Evolutionary conservation across 2,329 filamentous ascomycete species (phyloP), one percentile per base, ranked within the genome.

Genomic region (Iodosphaeria phyllophila): DNA sequence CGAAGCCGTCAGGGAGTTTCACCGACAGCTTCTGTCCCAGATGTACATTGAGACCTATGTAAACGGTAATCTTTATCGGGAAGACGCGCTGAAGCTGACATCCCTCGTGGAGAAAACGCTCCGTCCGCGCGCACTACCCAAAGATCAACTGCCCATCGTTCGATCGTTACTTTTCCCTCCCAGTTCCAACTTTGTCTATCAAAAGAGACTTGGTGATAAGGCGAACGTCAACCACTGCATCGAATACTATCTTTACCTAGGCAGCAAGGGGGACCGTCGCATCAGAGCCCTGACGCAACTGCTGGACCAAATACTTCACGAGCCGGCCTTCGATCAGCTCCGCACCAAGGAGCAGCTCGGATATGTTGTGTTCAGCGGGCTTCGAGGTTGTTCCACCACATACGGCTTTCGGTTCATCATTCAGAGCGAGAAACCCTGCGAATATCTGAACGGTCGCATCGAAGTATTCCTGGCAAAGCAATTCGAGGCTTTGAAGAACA

Each of bases 321-420:
- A 98, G 52, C 84, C 84, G 4, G 77, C 77, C 6, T 98, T 95
- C 43, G 82, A 98, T 49, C 83, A 92, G 47, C 62, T 98, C 6
- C 71, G 89, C 24, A 95, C 89, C 21, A 93, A 95, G 50, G 86
- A 98, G 48, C 86, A 98, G 51, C 73, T 98, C 5, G 89, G 89
- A 8, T 98, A 98, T 39, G 79, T 98, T 26, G 86, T 98, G 1
- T 92, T 86, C 50, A 86, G 78, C 24, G 79, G 82, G 15, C 60
- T 71, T 8, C 61, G 74, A 19, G 64, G 65, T 26, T 69, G 76
- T 28, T 56, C 70, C n/a, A 83, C 77, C 1, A 86, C 76, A 0
- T 74, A 80, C 39, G 80, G 79, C 1, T 89, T 89, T 50, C 68
- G 84, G 5, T 76, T 98, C 34, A 66, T 95, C 32, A 82, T 98